Conservation (phyloP, 2,329 filamentous ascomycete genomes). For the Penicillium sp. region DNA sequence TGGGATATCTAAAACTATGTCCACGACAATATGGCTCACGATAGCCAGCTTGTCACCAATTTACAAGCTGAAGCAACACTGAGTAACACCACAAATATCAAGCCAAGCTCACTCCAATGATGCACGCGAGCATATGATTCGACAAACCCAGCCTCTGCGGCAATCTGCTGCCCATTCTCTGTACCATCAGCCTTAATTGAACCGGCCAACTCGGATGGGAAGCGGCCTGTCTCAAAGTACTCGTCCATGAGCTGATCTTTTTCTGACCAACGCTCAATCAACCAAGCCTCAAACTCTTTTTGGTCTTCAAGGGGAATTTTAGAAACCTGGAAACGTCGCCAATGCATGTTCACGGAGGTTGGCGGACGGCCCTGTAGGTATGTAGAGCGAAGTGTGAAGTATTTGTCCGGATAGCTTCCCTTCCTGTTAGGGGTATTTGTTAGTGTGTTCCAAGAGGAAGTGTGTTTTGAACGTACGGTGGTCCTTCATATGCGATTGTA, state of each 20-base stretch:
- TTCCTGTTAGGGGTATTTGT: constrained; percentile 52
- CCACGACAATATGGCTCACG: neutral
- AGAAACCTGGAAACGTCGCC: constrained; percentile 78
- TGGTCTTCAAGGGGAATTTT: constrained; percentile 78
- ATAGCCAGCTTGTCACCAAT: constrained; percentile 22
- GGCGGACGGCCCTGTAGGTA: constrained; percentile 87
- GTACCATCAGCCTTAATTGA: constrained; percentile 50
- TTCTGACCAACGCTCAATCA: constrained; percentile 83
- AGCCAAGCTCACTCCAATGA: constrained; percentile 46
- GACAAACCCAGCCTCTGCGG: constrained; percentile 41
- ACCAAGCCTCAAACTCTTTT: constrained; percentile 78
- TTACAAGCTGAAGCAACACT: constrained; percentile 37
- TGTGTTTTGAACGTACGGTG: constrained; percentile 66
- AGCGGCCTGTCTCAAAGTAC: constrained; percentile 74
- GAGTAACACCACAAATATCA: constrained; percentile 46
- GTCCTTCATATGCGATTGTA: constrained; percentile 91
- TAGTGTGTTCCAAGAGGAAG: neutral
- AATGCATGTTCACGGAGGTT: constrained; percentile 95
- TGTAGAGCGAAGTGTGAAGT: constrained; percentile 82
- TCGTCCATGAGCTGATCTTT: constrained; percentile 88
- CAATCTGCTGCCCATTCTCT: constrained; percentile 30
- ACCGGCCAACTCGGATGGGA: constrained; percentile 68
- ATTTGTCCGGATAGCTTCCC: constrained; percentile 83
- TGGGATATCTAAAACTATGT: neutral
- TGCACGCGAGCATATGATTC: constrained; percentile 45